phyloP scores from a whole-genome alignment of 163 green algal species.

The Chloroidium sp. region DNA sequence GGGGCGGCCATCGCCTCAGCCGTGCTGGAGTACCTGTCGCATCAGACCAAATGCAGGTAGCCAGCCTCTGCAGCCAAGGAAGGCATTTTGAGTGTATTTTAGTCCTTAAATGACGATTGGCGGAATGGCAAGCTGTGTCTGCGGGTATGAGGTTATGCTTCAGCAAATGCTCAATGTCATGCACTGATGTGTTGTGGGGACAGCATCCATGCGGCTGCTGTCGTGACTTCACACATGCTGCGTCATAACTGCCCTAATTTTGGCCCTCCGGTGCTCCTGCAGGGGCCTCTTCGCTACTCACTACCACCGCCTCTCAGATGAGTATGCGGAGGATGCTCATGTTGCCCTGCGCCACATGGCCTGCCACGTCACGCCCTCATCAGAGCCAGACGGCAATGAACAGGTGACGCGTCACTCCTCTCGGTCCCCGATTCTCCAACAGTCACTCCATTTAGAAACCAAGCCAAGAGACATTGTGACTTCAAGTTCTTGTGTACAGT shows the following conservation, averaged over 20 bases:
- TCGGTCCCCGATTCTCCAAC: too few relatives aligned
- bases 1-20: slow-evolving; percentile 85
- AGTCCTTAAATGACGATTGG: background rate
- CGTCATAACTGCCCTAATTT: too few relatives aligned
- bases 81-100: background rate
- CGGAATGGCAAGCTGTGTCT: background rate
- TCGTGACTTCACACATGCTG: too few relatives aligned
- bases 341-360: slow-evolving; percentile 87
- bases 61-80: background rate
- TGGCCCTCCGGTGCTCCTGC: background rate
- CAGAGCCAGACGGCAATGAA: too few relatives aligned
- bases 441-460: background rate
- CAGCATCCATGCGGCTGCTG: too few relatives aligned
- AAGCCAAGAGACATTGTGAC: background rate
- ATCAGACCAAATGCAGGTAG: slow-evolving; percentile 22
- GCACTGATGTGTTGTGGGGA: too few relatives aligned
- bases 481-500: too few relatives aligned
- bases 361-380: slow-evolving; percentile 30
- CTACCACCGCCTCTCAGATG: slow-evolving; percentile 79
- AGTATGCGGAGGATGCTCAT: slow-evolving; percentile 16
- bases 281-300: slow-evolving; percentile 91
- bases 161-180: too few relatives aligned
- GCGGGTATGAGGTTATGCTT: too few relatives aligned
- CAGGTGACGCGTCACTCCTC: too few relatives aligned
- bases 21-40: slow-evolving; percentile 41